These are phyloP conservation scores for barrel medic (Medicago truncatula) DNA, from an alignment of 306 rosid genomes.

Conservation along the genomic window MtrunA17r5.0-ANR NC_053045.1:33641001-33641500, in stretches of 20 bases:
- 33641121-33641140: conserved; percentile 60
- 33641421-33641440: conserved; percentile 82
- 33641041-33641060: neutral
- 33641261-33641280: conserved; percentile 69
- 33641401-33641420: conserved; percentile 76
- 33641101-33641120: conserved; percentile 68
- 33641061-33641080: conserved; percentile 48
- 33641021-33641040: neutral
- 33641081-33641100: conserved; percentile 67
- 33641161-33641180: conserved; percentile 99
- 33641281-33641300: conserved; percentile 54
- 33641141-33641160: conserved; percentile 66
- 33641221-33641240: conserved; percentile 69
- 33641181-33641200: conserved; percentile 93
- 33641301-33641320: conserved; percentile 56
- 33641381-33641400: conserved; percentile 89
- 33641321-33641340: conserved; percentile 57
- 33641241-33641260: conserved; percentile 50
- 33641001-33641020: neutral
- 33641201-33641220: conserved; percentile 84
- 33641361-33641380: conserved; percentile 85
- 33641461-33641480: conserved; percentile 61
- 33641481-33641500: conserved; percentile 56
- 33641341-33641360: conserved; percentile 75
- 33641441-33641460: conserved; percentile 65